Evolutionary conservation across 1,284 basidiomycete species (phyloP).

Genomic region (Puccinia coronata): DNA sequence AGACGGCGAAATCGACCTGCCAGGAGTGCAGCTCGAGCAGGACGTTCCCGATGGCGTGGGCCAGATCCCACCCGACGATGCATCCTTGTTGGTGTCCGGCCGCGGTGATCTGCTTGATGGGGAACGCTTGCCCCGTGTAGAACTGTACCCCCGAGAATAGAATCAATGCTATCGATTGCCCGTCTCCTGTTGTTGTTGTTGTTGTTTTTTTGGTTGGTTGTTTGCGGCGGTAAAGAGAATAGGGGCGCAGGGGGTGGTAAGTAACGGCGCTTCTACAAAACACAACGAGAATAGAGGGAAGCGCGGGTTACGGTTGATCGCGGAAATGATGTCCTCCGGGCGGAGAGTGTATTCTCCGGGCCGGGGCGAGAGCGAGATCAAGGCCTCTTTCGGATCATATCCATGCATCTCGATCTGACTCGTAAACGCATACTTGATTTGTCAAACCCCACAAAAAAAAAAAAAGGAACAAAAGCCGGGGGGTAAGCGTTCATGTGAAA

Average conservation of each 20-base stretch:
- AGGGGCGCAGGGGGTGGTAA: too few relatives aligned
- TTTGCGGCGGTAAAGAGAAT: too few relatives aligned
- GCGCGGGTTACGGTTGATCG: slow-evolving; percentile 65
- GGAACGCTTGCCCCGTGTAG: slow-evolving; percentile 95
- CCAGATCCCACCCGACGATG: slow-evolving; percentile 91
- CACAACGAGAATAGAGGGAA: background rate
- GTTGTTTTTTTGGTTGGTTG: too few relatives aligned
- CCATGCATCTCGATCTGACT: slow-evolving; percentile 81
- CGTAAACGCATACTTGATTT: slow-evolving; percentile 80
- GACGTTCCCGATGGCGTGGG: slow-evolving; percentile 93
- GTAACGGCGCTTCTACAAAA: background rate
- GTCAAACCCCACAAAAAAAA: slow-evolving; percentile 3
- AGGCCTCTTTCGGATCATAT: slow-evolving; percentile 71
- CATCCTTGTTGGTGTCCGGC: slow-evolving; percentile 82
- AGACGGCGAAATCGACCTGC: slow-evolving; percentile 93
- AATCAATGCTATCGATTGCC: slow-evolving; percentile 75
- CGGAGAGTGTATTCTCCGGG: slow-evolving; percentile 81
- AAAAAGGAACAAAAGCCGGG: slow-evolving; percentile 26
- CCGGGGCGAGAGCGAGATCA: slow-evolving; percentile 78
- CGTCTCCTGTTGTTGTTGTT: slow-evolving; percentile 34
- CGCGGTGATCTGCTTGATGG: slow-evolving; percentile 76
- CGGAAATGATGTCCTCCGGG: slow-evolving; percentile 81
- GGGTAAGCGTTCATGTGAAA: slow-evolving; percentile 1
- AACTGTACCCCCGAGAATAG: slow-evolving; percentile 90
- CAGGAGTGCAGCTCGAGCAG: slow-evolving; percentile 85